Conservation (phyloP, 805 yeast species). For the Wickerhamomyces queroliae region DNA sequence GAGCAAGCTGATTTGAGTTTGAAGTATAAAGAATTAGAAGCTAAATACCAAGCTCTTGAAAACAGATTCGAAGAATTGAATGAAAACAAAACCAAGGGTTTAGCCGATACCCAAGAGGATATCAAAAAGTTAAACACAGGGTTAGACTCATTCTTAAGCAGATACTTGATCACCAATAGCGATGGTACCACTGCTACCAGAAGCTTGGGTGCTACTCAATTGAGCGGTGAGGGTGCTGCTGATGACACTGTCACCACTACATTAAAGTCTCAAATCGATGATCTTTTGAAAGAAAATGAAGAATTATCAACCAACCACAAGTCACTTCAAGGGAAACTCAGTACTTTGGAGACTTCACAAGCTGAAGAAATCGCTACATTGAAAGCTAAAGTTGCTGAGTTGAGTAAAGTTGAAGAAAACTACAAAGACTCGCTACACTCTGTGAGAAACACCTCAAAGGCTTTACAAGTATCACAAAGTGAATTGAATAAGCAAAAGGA, state of each 20-base stretch:
- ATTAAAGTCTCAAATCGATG: constrained; percentile 53
- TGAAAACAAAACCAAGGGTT: constrained; percentile 28
- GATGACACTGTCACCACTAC: constrained; percentile 17
- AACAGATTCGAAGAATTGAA: constrained; percentile 38
- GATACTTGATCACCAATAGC: constrained; percentile 17
- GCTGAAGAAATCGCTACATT: constrained; percentile 24
- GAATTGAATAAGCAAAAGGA: constrained; percentile 62
- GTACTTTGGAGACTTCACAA: constrained; percentile 6
- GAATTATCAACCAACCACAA: constrained; percentile 29
- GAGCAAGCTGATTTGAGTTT: constrained; percentile 39
- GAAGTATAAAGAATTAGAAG: constrained; percentile 42
- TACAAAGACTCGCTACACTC: constrained; percentile 69
- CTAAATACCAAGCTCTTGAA: constrained; percentile 36
- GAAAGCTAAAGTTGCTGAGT: constrained; percentile 26
- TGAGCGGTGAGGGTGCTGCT: background rate
- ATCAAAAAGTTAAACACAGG: constrained; percentile 22
- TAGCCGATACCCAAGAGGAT: constrained; percentile 25
- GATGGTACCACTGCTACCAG: background rate
- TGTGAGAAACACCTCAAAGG: constrained; percentile 68
- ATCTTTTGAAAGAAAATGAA: constrained; percentile 42
- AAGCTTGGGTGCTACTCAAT: constrained; percentile 12
- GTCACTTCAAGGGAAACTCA: constrained; percentile 18
- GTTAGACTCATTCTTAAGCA: constrained; percentile 22
- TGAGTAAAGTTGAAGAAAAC: constrained; percentile 49
- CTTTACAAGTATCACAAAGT: constrained; percentile 65